These are phyloP conservation scores for Fusarium pseudocircinatum DNA, from an alignment of 2,329 filamentous ascomycete species.

Conservation along the genomic window DNA sequence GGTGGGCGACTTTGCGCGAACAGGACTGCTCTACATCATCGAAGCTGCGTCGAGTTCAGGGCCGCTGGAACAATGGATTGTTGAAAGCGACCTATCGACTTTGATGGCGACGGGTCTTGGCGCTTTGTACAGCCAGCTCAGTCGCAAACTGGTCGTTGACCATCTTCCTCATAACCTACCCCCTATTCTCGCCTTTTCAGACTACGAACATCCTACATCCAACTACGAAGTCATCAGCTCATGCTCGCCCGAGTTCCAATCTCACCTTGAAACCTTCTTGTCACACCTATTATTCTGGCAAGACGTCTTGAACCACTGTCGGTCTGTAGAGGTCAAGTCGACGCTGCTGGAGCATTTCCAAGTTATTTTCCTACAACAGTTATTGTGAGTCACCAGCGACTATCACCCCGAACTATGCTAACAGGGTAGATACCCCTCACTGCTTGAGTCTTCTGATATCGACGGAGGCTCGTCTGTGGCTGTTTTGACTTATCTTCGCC, in stretches of 20 bases:
- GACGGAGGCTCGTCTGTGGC: slow-evolving; percentile 97
- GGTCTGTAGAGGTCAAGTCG: slow-evolving; percentile 89
- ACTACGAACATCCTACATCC: slow-evolving; percentile 79
- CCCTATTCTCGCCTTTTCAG: slow-evolving; percentile 86
- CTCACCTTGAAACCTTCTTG: slow-evolving; percentile 91
- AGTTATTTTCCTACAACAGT: slow-evolving; percentile 92
- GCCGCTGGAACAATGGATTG: slow-evolving; percentile 91
- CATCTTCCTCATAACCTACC: slow-evolving; percentile 80
- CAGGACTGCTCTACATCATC: slow-evolving; percentile 93
- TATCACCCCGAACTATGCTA: neutral
- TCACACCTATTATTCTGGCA: slow-evolving; percentile 98
- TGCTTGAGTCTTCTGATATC: slow-evolving; percentile 95
- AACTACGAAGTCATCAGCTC: slow-evolving; percentile 78
- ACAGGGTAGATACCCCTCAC: slow-evolving; percentile 80
- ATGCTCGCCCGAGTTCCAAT: slow-evolving; percentile 78
- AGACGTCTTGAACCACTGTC: slow-evolving; percentile 95
- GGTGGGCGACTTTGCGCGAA: slow-evolving; percentile 94
- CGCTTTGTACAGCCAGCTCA: slow-evolving; percentile 73
- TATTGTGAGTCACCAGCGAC: slow-evolving; percentile 71
- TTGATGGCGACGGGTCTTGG: slow-evolving; percentile 96
- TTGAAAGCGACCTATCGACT: slow-evolving; percentile 95
- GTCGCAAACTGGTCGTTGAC: slow-evolving; percentile 83
- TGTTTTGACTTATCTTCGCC: slow-evolving; percentile 90
- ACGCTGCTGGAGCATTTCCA: slow-evolving; percentile 97
- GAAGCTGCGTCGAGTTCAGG: slow-evolving; percentile 88